A percentile compares a stretch with the other conserved stretches of the same genome.
Evolutionary conservation across 805 yeast species (phyloP).

Genomic region (Yarrowia keelungensis): DNA sequence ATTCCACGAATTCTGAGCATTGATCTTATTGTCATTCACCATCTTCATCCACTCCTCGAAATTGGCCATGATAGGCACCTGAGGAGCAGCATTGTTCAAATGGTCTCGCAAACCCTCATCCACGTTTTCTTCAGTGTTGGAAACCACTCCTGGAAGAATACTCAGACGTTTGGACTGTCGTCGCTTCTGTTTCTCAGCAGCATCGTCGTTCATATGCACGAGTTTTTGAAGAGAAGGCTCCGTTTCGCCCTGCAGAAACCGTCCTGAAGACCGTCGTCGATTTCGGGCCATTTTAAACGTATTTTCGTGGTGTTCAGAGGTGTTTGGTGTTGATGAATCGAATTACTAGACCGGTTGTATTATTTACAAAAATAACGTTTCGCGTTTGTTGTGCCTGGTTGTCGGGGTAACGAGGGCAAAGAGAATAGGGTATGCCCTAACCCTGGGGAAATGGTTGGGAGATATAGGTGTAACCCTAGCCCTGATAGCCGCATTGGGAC

Average conservation of each 20-base stretch:
- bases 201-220: slow-evolving; percentile 45
- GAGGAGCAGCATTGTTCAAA: slow-evolving; percentile 28
- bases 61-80: slow-evolving; percentile 50
- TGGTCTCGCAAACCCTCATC: slow-evolving; percentile 29
- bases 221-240: slow-evolving; percentile 36
- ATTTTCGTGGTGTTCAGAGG: not conserved
- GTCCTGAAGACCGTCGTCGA: slow-evolving; percentile 36
- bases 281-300: slow-evolving; percentile 7
- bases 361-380: not conserved
- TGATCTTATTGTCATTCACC: slow-evolving; percentile 85
- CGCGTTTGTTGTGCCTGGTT: slow-evolving; percentile 24
- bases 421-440: not conserved
- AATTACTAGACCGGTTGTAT: not conserved
- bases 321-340: slow-evolving; percentile 3
- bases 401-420: slow-evolving; percentile 19
- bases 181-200: slow-evolving; percentile 44
- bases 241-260: slow-evolving; percentile 13
- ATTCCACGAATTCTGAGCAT: slow-evolving; percentile 85
- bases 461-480: no score
- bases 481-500: no score
- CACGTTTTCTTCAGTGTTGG: not conserved
- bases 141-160: slow-evolving; percentile 23
- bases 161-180: slow-evolving; percentile 41
- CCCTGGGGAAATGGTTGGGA: not conserved
- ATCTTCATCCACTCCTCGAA: slow-evolving; percentile 83